A percentile compares a stretch with the other conserved stretches of the same genome.
Conservation (phyloP, 805 yeast species). For the Candida vartiovaarae region DNA sequence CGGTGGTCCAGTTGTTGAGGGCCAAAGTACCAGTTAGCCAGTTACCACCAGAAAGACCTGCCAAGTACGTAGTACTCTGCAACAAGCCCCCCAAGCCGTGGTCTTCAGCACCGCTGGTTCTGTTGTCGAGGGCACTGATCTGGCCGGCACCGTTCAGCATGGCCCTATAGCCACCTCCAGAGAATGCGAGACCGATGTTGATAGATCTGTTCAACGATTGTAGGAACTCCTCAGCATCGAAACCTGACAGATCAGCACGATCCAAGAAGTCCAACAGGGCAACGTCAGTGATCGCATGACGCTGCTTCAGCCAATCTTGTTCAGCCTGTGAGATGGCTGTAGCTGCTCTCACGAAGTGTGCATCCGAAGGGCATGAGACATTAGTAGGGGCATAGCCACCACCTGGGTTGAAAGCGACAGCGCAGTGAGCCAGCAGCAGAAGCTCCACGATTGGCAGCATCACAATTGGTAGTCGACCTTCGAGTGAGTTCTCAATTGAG, state of each 20-base stretch:
- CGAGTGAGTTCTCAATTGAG: neutral
- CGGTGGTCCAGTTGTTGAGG: constrained; percentile 39
- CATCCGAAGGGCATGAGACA: constrained; percentile 42
- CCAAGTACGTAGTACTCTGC: constrained; percentile 59
- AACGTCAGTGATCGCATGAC: constrained; percentile 24
- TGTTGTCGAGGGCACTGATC: constrained; percentile 65
- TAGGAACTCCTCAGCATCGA: constrained; percentile 34
- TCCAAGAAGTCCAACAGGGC: constrained; percentile 31
- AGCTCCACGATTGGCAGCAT: neutral
- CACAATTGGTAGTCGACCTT: neutral
- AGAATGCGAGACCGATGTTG: constrained; percentile 54
- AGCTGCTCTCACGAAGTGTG: constrained; percentile 39
- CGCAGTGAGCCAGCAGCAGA: constrained; percentile 1
- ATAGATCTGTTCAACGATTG: constrained; percentile 31
- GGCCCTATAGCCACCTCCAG: constrained; percentile 90
- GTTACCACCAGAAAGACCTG: constrained; percentile 79
- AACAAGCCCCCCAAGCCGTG: constrained; percentile 66
- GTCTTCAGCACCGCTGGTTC: constrained; percentile 48
- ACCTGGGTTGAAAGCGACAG: constrained; percentile 44
- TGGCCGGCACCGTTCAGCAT: constrained; percentile 84
- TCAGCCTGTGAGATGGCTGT: constrained; percentile 41
- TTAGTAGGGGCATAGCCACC: constrained; percentile 56
- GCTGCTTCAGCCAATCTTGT: constrained; percentile 41
- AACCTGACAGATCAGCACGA: constrained; percentile 38
- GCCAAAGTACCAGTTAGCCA: constrained; percentile 71